Base-by-base conservation (phyloP, 805 yeast genomes). In the Hanseniaspora occidentalis region DNA sequence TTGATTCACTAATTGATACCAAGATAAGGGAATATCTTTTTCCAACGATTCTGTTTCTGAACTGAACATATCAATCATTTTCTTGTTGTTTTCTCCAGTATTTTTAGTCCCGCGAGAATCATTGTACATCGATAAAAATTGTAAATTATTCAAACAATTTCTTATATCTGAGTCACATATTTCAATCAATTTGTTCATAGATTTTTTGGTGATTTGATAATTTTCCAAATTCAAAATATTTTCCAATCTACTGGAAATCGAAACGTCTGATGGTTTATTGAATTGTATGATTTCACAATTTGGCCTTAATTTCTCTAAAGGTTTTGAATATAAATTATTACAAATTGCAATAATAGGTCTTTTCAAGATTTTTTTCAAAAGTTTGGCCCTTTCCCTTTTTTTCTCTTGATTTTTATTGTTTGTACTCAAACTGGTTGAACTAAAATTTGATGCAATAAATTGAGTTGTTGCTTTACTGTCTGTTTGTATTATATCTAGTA, bases 281-380 rank as follows among this genome's bases (percentile, higher is more conserved):
- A 86, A 81, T 6, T 72, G 57, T 2, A 89, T 66, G 6, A 83
- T 66, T 50, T 89, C 96, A 46, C 89, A 75, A 44, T 69, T 61
- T 0, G 80, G 79, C 45, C 89, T 73, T 45, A 89, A 63, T 42
- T 74, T 76, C 39, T 84, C 94, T 59, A 89, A 64, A 1, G 83
- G 74, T 2, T 77, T 73, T 0, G 84, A 72, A 56, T 83, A 86
- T 1, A 83, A 68, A 52, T 92, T 95, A 53, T 89, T 92, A 56
- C 96, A 94, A 42, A 92, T 75, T 33, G 95, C 88, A 40, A 89
- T 84, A 16, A 92, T 84, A 1, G 97, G 97, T 48, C 97, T 69
- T 50, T 69, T 65, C 34, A 92, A 57, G 4, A 77, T 59, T 26
- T 61, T 64, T 9, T 64, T 57, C 37, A 13, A 29, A 13, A 11